Percentiles rank a stretch among this genome's conserved stretches.
Conservation (phyloP, 306 rosid genomes). For the Prunus dulcis region DNA sequence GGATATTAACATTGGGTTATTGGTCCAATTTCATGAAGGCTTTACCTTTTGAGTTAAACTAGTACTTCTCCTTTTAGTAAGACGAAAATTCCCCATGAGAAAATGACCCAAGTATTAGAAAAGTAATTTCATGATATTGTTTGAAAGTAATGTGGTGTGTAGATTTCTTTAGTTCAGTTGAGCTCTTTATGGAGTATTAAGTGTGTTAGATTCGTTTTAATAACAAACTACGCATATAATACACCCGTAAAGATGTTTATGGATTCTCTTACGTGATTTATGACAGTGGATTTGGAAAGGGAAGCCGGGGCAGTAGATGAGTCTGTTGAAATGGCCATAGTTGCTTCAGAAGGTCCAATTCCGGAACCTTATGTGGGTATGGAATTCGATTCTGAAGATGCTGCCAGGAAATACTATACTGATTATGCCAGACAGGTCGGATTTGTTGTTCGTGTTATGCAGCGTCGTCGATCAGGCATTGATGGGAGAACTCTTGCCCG, state of each 20-base stretch:
- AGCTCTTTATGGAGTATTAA: neutral
- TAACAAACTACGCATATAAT: constrained; percentile 5
- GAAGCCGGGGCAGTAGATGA: constrained; percentile 38
- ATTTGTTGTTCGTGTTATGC: constrained; percentile 80
- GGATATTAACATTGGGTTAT: neutral
- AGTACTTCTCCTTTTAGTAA: neutral
- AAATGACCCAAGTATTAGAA: neutral
- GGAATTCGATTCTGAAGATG: constrained; percentile 88
- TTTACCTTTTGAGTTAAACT: neutral
- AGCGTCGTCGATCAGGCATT: constrained; percentile 77
- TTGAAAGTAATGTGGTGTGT: neutral
- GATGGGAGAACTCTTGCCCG: constrained; percentile 96
- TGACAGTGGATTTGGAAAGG: constrained; percentile 59
- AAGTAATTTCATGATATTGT: neutral
- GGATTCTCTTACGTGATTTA: constrained; percentile 15
- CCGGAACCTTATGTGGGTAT: constrained; percentile 77
- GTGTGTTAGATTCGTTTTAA: neutral
- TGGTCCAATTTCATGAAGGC: neutral
- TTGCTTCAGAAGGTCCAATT: constrained; percentile 38
- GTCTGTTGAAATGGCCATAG: constrained; percentile 42
- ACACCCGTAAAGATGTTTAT: constrained; percentile 20
- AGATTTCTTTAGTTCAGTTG: neutral
- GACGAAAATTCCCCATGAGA: neutral
- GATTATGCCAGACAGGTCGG: constrained; percentile 80
- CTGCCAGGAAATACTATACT: constrained; percentile 60